Percentiles rank a stretch among this genome's conserved stretches.
These are phyloP conservation scores for Biancaea sappan DNA, from an alignment of 306 rosid genomes.

Conservation along the genomic window DNA sequence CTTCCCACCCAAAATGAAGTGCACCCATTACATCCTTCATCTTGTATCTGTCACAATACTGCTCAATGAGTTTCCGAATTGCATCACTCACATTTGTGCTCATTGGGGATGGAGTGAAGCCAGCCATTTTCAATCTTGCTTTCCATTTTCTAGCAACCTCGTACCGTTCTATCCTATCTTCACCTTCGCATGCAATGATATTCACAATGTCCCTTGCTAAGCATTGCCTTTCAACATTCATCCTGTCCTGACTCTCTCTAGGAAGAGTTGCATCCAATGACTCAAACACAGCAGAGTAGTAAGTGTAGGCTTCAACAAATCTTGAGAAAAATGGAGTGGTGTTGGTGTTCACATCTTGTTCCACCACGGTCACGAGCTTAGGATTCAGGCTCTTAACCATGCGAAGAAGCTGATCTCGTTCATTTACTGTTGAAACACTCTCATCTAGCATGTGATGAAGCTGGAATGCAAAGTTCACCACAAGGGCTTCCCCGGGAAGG, in stretches of 20 bases:
- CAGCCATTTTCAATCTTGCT: constrained; percentile 97
- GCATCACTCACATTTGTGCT: constrained; percentile 48
- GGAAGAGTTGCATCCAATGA: constrained; percentile 92
- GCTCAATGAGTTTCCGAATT: constrained; percentile 50
- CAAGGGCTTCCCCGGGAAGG: constrained; percentile 78
- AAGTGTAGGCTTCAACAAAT: constrained; percentile 79
- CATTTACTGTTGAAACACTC: constrained; percentile 84
- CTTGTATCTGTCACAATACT: constrained; percentile 73
- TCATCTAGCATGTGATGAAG: constrained; percentile 99
- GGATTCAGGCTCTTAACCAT: constrained; percentile 90
- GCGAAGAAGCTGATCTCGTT: constrained; percentile 88
- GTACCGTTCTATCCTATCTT: constrained; percentile 86
- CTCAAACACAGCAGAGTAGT: constrained; percentile 85
- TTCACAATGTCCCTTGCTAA: constrained; percentile 94
- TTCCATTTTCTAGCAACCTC: constrained; percentile 99
- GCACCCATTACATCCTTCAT: constrained; percentile 78
- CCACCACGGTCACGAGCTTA: constrained; percentile 85
- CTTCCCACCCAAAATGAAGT: constrained; percentile 94
- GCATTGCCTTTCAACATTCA: constrained; percentile 94
- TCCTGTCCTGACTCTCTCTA: constrained; percentile 86
- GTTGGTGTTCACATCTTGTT: constrained; percentile 94
- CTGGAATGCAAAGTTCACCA: constrained; percentile 88
- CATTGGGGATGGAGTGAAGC: constrained; percentile 67
- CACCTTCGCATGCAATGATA: constrained; percentile 89
- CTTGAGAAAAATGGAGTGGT: constrained; percentile 82